phyloP scores from a whole-genome alignment of 164 flowering plant species.

The Vitis rupestris region DNA sequence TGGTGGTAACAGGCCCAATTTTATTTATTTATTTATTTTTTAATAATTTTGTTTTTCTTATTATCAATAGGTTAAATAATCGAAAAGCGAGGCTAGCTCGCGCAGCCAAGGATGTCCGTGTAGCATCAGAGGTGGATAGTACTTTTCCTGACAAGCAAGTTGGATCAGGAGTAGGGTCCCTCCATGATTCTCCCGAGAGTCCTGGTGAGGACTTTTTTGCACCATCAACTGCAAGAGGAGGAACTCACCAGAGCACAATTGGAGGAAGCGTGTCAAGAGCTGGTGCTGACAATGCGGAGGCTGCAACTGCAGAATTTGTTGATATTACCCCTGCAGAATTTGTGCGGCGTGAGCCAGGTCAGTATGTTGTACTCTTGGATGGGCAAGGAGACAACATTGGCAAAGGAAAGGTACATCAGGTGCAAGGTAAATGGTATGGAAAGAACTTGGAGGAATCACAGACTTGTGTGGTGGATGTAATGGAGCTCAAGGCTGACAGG shows the following conservation, averaged over 20 bases:
- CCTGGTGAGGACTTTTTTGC: slow-evolving; percentile 41
- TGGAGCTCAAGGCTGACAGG: slow-evolving; percentile 49
- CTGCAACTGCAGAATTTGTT: slow-evolving; percentile 19
- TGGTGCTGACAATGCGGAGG: slow-evolving; percentile 22
- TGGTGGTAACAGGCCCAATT: no score
- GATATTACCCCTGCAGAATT: slow-evolving; percentile 23
- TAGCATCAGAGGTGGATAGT: slow-evolving; percentile 53
- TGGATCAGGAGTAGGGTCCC: slow-evolving; percentile 25
- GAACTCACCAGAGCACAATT: slow-evolving; percentile 3
- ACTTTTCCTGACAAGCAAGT: slow-evolving; percentile 47
- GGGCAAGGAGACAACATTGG: slow-evolving; percentile 56
- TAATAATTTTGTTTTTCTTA: not conserved
- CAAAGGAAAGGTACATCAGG: slow-evolving; percentile 59
- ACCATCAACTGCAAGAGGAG: slow-evolving; percentile 31
- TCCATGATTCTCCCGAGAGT: slow-evolving; percentile 55
- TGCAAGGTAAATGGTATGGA: slow-evolving; percentile 65
- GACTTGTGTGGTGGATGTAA: slow-evolving; percentile 61
- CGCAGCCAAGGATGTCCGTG: slow-evolving; percentile 66
- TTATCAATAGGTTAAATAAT: slow-evolving; percentile 77
- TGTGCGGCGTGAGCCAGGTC: slow-evolving; percentile 48
- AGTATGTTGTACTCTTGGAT: slow-evolving; percentile 47
- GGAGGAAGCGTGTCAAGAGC: slow-evolving; percentile 21
- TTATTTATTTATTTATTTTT: not conserved
- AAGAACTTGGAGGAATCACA: slow-evolving; percentile 49
- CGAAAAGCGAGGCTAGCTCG: slow-evolving; percentile 90